phyloP scores from a whole-genome alignment of 2,329 filamentous ascomycete species.

The Arthrobotrys iridis region DNA sequence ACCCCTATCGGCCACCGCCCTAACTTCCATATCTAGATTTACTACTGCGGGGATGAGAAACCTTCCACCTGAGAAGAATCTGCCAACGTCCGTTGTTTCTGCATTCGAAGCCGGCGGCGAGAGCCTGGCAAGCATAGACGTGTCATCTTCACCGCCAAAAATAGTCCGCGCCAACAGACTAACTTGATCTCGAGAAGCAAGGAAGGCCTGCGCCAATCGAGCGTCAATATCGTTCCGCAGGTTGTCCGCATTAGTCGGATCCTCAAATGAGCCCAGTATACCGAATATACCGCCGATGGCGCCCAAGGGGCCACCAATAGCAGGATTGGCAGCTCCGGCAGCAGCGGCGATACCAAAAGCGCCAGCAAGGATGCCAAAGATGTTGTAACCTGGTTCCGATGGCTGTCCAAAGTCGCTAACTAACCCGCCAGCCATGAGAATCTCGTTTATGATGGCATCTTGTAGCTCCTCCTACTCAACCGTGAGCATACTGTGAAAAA shows the following conservation, averaged over 20 bases:
- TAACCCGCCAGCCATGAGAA: constrained; percentile 6
- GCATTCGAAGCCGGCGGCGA: not conserved
- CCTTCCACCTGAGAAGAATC: constrained; percentile 30
- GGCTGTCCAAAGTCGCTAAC: constrained; percentile 26
- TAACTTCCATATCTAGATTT: constrained; percentile 7
- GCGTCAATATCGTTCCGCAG: constrained; percentile 29
- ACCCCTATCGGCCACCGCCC: not conserved
- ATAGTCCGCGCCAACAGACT: not conserved
- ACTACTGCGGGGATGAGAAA: constrained; percentile 10
- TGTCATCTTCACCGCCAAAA: constrained; percentile 18
- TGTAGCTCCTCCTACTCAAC: constrained; percentile 17
- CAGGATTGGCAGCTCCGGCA: not conserved
- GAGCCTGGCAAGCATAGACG: constrained; percentile 16
- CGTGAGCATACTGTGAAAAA: not conserved
- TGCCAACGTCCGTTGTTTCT: constrained; percentile 27
- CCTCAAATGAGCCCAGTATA: constrained; percentile 9
- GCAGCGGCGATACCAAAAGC: constrained; percentile 24
- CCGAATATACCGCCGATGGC: constrained; percentile 16
- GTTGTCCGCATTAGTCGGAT: constrained; percentile 1
- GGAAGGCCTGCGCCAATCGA: constrained; percentile 24
- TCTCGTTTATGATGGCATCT: constrained; percentile 30
- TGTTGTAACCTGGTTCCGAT: constrained; percentile 2
- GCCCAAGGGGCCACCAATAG: constrained; percentile 9
- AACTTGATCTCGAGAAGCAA: constrained; percentile 15
- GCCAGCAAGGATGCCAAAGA: constrained; percentile 26